Conservation (phyloP, 179 eudicot genomes). For the Spergularia azorica region DNA sequence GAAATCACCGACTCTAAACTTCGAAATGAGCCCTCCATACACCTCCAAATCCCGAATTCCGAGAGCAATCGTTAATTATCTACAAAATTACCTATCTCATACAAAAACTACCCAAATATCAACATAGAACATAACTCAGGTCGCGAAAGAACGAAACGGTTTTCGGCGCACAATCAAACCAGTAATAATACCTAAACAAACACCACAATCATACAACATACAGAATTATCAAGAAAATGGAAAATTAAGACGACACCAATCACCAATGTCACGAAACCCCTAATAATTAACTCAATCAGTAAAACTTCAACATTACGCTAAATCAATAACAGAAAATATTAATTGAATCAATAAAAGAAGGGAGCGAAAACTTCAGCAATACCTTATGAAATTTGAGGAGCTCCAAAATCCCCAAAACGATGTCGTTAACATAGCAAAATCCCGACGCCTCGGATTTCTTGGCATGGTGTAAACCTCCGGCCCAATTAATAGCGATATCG, state of each 20-base stretch:
- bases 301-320: not conserved
- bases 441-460: slow-evolving; percentile 71
- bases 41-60: too few species aligned
- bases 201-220: not conserved
- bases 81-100: too few species aligned
- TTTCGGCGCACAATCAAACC: not conserved
- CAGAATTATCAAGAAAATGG: not conserved
- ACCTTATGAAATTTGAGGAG: slow-evolving; percentile 68
- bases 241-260: not conserved
- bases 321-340: slow-evolving; percentile 11
- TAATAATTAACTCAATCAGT: not conserved
- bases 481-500: slow-evolving; percentile 79
- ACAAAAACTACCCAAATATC: too few species aligned
- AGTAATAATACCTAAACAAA: not conserved
- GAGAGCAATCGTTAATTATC: too few species aligned
- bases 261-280: not conserved
- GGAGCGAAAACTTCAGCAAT: not conserved
- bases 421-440: slow-evolving; percentile 72
- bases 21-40: too few species aligned
- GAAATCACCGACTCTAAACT: too few species aligned
- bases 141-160: too few species aligned
- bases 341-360: not conserved
- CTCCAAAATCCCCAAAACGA: slow-evolving; percentile 72
- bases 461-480: slow-evolving; percentile 78
- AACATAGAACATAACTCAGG: too few species aligned